Evolutionary conservation across 345 rosid genomes (phyloP).

Genomic region (Tarenaya hassleriana): DNA sequence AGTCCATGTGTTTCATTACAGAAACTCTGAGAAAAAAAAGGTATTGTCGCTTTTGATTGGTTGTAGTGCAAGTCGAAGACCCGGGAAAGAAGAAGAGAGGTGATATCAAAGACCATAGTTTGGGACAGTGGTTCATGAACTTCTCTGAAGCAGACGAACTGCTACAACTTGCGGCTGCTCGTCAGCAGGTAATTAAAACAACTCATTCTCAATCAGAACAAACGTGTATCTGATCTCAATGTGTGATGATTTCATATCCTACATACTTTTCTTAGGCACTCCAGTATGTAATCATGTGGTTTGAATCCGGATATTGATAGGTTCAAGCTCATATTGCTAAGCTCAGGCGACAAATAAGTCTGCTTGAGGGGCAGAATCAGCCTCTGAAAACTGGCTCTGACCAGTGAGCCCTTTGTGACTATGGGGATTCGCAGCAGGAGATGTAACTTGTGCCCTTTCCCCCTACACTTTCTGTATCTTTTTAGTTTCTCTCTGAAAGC

Average conservation of each 20-base stretch:
- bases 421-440: too few relatives aligned
- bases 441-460: too few relatives aligned
- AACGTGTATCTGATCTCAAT: too few relatives aligned
- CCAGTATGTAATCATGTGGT: too few relatives aligned
- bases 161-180: constrained; percentile 60
- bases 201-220: constrained; percentile 1
- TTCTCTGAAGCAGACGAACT: constrained; percentile 76
- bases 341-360: constrained; percentile 51
- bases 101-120: constrained; percentile 55
- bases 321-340: constrained; percentile 74
- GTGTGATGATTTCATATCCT: too few relatives aligned
- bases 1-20: constrained; percentile 10
- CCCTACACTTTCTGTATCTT: too few relatives aligned
- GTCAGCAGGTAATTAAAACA: constrained; percentile 46
- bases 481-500: too few relatives aligned
- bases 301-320: constrained; percentile 27
- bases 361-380: constrained; percentile 66
- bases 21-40: constrained; percentile 1
- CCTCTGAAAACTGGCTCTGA: constrained; percentile 48
- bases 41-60: constrained; percentile 12
- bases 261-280: too few relatives aligned
- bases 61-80: constrained; percentile 39
- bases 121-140: constrained; percentile 50
- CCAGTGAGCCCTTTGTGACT: constrained; percentile 34
- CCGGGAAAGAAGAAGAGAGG: constrained; percentile 41